A percentile compares a stretch with the other conserved stretches of the same genome.
These are phyloP conservation scores for Lentinula sp. DNA, from an alignment of 768 basidiomycete genomes.

Conservation along the genomic window DNA sequence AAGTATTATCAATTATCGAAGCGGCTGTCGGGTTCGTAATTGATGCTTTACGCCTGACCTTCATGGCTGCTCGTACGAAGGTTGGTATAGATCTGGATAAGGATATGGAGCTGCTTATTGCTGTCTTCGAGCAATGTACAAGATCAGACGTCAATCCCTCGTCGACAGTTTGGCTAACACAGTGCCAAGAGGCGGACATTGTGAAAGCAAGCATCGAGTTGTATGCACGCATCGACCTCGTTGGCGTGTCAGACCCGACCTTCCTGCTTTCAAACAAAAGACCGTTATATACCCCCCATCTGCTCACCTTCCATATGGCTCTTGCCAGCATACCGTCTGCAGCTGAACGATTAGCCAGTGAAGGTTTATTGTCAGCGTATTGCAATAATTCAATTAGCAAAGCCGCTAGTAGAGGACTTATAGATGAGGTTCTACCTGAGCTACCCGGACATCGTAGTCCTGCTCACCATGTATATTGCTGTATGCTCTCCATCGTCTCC, in stretches of 20 bases:
- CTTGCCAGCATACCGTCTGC: constrained; percentile 70
- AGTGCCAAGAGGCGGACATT: constrained; percentile 76
- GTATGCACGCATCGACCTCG: constrained; percentile 60
- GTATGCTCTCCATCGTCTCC: constrained; percentile 76
- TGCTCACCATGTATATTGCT: constrained; percentile 76
- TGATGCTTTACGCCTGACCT: constrained; percentile 58
- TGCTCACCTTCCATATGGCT: constrained; percentile 84
- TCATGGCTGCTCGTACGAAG: constrained; percentile 55
- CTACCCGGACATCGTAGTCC: constrained; percentile 73
- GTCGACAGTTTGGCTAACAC: constrained; percentile 70
- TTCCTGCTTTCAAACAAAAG: constrained; percentile 57
- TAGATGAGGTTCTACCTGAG: constrained; percentile 64
- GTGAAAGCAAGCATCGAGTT: constrained; percentile 73
- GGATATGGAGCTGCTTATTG: constrained; percentile 76
- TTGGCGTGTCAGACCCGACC: constrained; percentile 61
- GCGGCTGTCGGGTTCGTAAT: constrained; percentile 59
- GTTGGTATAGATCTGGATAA: constrained; percentile 62
- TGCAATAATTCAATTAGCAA: constrained; percentile 75
- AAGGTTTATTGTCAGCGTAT: constrained; percentile 77
- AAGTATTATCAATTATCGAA: constrained; percentile 55
- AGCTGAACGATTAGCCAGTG: constrained; percentile 81
- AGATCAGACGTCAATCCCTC: constrained; percentile 62
- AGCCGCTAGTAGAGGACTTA: constrained; percentile 68
- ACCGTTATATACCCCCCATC: constrained; percentile 68
- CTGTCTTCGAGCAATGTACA: constrained; percentile 80